phyloP scores from a whole-genome alignment of 148 eudicot species.

The Salicornia ramosissima region DNA sequence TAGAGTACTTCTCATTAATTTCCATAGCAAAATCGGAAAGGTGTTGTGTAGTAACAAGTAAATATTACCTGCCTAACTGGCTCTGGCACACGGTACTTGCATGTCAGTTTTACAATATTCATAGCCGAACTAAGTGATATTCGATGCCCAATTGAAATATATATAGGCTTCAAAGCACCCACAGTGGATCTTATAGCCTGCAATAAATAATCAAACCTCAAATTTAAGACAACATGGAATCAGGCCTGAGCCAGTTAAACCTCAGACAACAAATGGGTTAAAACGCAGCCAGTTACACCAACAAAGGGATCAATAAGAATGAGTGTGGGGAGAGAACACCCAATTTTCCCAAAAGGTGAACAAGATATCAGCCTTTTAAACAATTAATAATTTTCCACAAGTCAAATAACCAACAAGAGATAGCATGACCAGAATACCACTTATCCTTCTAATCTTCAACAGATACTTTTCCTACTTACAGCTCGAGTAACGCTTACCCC shows the following conservation, averaged over 20 bases:
- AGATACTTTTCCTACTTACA: neutral
- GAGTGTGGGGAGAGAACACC: neutral
- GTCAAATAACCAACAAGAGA: neutral
- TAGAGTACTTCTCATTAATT: neutral
- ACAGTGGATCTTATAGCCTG: constrained; percentile 70
- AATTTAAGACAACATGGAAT: neutral
- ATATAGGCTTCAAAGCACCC: constrained; percentile 72
- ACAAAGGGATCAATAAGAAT: neutral
- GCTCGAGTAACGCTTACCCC: neutral
- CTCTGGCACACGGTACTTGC: constrained; percentile 86
- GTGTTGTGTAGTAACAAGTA: neutral
- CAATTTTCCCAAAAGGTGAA: constrained; percentile 3
- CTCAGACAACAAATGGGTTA: neutral
- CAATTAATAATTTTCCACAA: neutral
- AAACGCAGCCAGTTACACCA: neutral
- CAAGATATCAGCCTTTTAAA: neutral
- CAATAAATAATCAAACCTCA: constrained; percentile 13
- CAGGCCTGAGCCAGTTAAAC: no score
- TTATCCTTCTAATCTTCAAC: neutral
- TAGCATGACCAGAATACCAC: constrained; percentile 2
- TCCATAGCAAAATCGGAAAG: neutral
- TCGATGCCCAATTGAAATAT: constrained; percentile 85
- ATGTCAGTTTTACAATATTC: constrained; percentile 56
- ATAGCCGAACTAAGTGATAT: constrained; percentile 68
- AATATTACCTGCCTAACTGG: constrained; percentile 77